phyloP scores from a whole-genome alignment of 139 green algal species.

The Chlorella sorokiniana region DNA sequence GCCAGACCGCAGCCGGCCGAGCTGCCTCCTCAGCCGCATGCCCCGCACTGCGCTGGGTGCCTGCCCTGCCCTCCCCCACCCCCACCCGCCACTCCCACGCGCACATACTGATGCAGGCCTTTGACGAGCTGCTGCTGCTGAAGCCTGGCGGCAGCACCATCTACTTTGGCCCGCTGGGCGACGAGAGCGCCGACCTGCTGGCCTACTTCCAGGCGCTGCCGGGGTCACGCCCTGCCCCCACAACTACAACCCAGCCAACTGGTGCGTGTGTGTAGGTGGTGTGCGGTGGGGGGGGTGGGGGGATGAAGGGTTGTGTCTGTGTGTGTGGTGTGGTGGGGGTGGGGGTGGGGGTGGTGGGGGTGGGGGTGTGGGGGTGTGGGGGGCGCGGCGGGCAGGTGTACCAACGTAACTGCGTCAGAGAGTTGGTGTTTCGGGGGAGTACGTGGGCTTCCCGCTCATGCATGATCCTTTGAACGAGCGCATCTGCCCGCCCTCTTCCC shows the following conservation, averaged over 20 bases:
- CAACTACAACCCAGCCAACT: slow-evolving; percentile 34
- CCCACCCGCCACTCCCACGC: not conserved
- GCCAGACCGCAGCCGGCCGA: not conserved
- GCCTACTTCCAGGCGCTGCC: slow-evolving; percentile 51
- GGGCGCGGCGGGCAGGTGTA: too few relatives aligned
- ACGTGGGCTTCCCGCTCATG: not conserved
- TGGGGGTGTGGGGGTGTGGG: too few relatives aligned
- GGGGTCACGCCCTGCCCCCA: not conserved
- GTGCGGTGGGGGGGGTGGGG: too few relatives aligned
- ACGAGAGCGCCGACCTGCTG: slow-evolving; percentile 49
- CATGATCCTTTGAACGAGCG: not conserved
- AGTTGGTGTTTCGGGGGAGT: not conserved
- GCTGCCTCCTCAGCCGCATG: not conserved
- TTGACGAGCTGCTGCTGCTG: slow-evolving; percentile 74
- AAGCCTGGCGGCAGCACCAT: slow-evolving; percentile 67
- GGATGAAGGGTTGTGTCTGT: not conserved
- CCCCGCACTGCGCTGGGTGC: not conserved
- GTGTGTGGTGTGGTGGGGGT: not conserved
- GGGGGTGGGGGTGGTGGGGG: not conserved
- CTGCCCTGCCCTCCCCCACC: not conserved
- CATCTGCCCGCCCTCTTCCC: not conserved
- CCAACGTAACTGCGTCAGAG: too few relatives aligned
- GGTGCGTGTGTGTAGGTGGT: not conserved
- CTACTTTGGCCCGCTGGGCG: slow-evolving; percentile 66
- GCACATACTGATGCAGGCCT: slow-evolving; percentile 39